These are phyloP conservation scores for Chlamydomonas sphaeroides DNA, from an alignment of 139 green algal species.

Conservation along the genomic window DNA sequence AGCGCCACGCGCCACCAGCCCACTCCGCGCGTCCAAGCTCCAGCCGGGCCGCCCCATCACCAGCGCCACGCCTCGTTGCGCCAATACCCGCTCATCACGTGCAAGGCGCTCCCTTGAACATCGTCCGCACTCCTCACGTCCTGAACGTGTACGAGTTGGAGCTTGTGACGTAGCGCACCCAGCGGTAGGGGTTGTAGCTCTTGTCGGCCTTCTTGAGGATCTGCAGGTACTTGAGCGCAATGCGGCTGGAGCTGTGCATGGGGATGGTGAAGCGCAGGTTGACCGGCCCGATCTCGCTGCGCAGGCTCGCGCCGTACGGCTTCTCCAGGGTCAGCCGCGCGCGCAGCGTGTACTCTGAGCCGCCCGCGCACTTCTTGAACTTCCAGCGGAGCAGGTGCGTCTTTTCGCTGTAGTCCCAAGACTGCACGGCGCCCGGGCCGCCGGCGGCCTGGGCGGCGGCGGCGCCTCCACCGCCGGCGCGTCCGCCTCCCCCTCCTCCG, in stretches of 20 bases:
- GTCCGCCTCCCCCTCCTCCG: slow-evolving; percentile 1
- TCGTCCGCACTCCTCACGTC: slow-evolving; percentile 64
- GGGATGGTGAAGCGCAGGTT: slow-evolving; percentile 95
- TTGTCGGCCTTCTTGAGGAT: slow-evolving; percentile 85
- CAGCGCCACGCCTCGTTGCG: too few relatives aligned
- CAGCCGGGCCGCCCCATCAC: too few relatives aligned
- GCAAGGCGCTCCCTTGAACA: too few relatives aligned
- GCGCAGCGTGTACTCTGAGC: slow-evolving; percentile 70
- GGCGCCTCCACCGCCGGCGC: not conserved
- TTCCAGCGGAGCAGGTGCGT: slow-evolving; percentile 74
- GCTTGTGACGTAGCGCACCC: slow-evolving; percentile 86
- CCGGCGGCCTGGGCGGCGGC: slow-evolving; percentile 14
- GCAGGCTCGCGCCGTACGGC: slow-evolving; percentile 56
- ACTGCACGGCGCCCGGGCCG: slow-evolving; percentile 61
- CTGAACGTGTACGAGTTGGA: slow-evolving; percentile 82
- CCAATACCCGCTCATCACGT: too few relatives aligned
- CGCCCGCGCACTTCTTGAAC: slow-evolving; percentile 51
- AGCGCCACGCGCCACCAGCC: too few relatives aligned
- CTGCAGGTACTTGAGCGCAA: slow-evolving; percentile 78
- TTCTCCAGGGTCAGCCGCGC: slow-evolving; percentile 72
- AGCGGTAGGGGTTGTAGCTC: slow-evolving; percentile 78
- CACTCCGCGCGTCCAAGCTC: too few relatives aligned
- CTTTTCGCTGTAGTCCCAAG: slow-evolving; percentile 78
- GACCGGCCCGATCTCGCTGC: slow-evolving; percentile 73
- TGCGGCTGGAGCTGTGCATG: slow-evolving; percentile 78